These are phyloP conservation scores for Fusarium nurragi DNA, from an alignment of 2,329 filamentous ascomycete genomes.

Conservation along the genomic window DNA sequence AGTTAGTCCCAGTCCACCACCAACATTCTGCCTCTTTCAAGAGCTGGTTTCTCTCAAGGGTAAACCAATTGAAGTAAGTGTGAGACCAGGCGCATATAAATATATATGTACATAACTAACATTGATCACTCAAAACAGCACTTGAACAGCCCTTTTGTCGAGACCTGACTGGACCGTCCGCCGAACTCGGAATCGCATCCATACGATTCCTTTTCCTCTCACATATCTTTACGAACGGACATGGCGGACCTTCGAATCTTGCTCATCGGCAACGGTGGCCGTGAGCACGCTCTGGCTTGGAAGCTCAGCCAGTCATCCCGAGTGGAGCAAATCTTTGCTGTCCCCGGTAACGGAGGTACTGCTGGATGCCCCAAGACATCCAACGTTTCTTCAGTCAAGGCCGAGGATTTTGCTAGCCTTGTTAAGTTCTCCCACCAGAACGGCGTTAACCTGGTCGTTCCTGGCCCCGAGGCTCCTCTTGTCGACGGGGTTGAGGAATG, in stretches of 20 bases:
- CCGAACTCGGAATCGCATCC: conserved; percentile 35
- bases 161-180: conserved; percentile 15
- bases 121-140: conserved; percentile 5
- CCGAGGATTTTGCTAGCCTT: conserved; percentile 80
- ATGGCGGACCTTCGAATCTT: conserved; percentile 71
- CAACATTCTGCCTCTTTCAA: conserved; percentile 23
- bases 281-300: conserved; percentile 95
- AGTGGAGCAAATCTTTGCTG: conserved; percentile 77
- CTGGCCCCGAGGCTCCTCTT: conserved; percentile 92
- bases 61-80: conserved; percentile 29
- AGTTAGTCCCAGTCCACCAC: conserved; percentile 19
- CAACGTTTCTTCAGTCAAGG: conserved; percentile 75
- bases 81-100: background rate
- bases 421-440: conserved; percentile 79
- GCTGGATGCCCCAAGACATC: conserved; percentile 73
- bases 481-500: conserved; percentile 89
- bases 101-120: background rate
- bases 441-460: conserved; percentile 82
- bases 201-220: conserved; percentile 14
- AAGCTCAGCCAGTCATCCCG: conserved; percentile 85
- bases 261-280: conserved; percentile 90
- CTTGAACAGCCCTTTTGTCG: conserved; percentile 4
- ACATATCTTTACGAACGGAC: conserved; percentile 10
- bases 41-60: conserved; percentile 38
- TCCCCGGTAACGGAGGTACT: conserved; percentile 89